Evolutionary conservation across 2,329 filamentous ascomycete genomes (phyloP), one percentile per base, ranked within the genome.

Genomic region (Fusarium sp.): DNA sequence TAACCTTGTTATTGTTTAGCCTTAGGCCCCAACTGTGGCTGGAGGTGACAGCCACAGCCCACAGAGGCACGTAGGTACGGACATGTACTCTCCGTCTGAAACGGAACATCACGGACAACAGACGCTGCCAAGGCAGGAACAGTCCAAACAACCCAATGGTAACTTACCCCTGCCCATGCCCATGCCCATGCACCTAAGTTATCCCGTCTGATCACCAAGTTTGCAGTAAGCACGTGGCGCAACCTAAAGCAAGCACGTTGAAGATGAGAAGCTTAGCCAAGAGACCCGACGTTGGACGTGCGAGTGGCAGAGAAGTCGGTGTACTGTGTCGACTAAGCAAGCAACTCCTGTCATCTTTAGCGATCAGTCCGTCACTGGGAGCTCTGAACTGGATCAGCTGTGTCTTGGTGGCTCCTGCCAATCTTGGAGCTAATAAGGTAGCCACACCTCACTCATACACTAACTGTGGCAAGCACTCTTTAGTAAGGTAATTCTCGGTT

Each of bases 21-120:
- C 76, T 77, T 48, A 78, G 76, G 76, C 66, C 62, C 11, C 28
- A 69, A 64, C 22, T 57, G 50, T 69, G 71, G 71, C 71, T 72
- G 55, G 42, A 24, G 48, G 51, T n/a, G 9, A 20, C 18, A 45
- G 62, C 41, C n/a, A 22, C 20, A n/a, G n/a, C 22, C 41, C n/a
- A 22, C 17, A n/a, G n/a, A 44, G 42, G 45, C 14, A 24, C 24
- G 5, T 41, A 44, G 28, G 26, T 26, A 26, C 26, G 26, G 26
- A 26, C 59, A 67, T 34, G 32, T 15, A 36, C 51, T 36, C 36
- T 68, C 67, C 67, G 62, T 72, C 34, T 68, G 36, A 72, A 74
- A 74, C 67, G 71, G 71, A 68, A 50, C 41, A 54, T 56, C 20
- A 58, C 47, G n/a, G 62, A 50, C 42, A 48, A 48, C 30, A 38